Evolutionary conservation across 768 basidiomycete species (phyloP).

Genomic region (Pleurotus cornucopiae): DNA sequence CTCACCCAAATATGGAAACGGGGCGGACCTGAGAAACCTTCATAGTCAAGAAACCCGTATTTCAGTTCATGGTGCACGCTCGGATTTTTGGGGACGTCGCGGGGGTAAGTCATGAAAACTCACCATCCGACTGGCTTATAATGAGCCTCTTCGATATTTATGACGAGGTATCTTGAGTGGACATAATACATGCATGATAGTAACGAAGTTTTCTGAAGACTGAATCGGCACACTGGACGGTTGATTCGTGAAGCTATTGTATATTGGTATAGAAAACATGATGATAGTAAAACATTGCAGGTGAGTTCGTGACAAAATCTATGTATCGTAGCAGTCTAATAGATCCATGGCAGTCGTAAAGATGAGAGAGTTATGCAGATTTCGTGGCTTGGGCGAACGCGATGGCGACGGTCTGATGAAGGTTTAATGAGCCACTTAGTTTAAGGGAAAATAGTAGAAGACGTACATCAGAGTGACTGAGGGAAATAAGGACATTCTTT

Average conservation of each 20-base stretch:
- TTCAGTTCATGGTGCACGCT: too few species aligned
- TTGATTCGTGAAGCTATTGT: not conserved
- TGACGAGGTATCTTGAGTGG: too few species aligned
- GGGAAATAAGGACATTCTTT: constrained; percentile 70
- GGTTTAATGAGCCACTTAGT: constrained; percentile 1
- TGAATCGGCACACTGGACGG: too few species aligned
- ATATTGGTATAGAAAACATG: constrained; percentile 1
- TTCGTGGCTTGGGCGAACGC: constrained; percentile 79
- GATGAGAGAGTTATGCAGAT: constrained; percentile 19
- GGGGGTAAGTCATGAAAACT: too few species aligned
- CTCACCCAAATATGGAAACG: too few species aligned
- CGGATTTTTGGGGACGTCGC: too few species aligned
- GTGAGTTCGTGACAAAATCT: not conserved
- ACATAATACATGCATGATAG: too few species aligned
- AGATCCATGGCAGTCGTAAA: constrained; percentile 22
- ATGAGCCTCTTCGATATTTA: too few species aligned
- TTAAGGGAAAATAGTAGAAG: not conserved
- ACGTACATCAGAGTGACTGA: constrained; percentile 91
- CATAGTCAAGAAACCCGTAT: too few species aligned
- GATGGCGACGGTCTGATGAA: constrained; percentile 68
- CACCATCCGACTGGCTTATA: too few species aligned
- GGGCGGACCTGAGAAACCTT: too few species aligned
- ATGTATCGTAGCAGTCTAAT: constrained; percentile 19
- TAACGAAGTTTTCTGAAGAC: too few species aligned
- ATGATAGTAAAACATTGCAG: not conserved